A percentile compares a stretch with the other conserved stretches of the same genome.
These are phyloP conservation scores for Blastomyces gilchristii DNA, from an alignment of 2,329 filamentous ascomycete species.

Conservation along the genomic window DNA sequence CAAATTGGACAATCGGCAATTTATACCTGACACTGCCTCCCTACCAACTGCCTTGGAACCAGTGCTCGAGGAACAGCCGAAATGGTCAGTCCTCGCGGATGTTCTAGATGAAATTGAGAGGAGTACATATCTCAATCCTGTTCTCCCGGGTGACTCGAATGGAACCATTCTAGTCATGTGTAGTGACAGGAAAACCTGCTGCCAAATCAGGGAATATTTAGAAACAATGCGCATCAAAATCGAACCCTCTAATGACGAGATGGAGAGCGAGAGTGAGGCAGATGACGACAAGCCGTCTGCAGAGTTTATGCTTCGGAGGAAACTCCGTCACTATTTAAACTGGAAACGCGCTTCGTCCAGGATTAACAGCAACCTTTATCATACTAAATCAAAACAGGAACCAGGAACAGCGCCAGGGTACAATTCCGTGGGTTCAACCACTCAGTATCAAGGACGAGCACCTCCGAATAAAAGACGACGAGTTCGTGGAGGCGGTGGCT, in stretches of 20 bases:
- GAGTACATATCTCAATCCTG: slow-evolving; percentile 74
- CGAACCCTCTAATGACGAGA: slow-evolving; percentile 18
- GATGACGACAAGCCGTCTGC: slow-evolving; percentile 54
- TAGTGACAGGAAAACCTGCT: slow-evolving; percentile 71
- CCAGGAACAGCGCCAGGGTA: slow-evolving; percentile 18
- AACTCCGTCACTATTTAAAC: slow-evolving; percentile 71
- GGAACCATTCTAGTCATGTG: slow-evolving; percentile 96
- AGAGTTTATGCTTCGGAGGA: slow-evolving; percentile 80
- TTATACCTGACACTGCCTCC: slow-evolving; percentile 35
- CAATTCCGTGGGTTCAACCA: slow-evolving; percentile 15
- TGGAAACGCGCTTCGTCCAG: slow-evolving; percentile 88
- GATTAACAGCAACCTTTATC: slow-evolving; percentile 51
- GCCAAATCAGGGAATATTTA: slow-evolving; percentile 81
- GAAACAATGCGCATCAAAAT: slow-evolving; percentile 73
- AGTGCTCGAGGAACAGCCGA: slow-evolving; percentile 86
- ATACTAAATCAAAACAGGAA: slow-evolving; percentile 21
- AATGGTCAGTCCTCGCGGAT: slow-evolving; percentile 83
- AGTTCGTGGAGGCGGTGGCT: slow-evolving; percentile 62
- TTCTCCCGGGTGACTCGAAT: slow-evolving; percentile 69
- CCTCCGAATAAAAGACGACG: slow-evolving; percentile 80
- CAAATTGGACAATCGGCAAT: slow-evolving; percentile 49
- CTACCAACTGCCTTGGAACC: slow-evolving; percentile 58
- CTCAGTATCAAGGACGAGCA: slow-evolving; percentile 47
- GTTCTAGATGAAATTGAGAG: slow-evolving; percentile 87
- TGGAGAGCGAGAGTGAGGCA: slow-evolving; percentile 21